These are phyloP conservation scores for Saccharum hybrid DNA, from an alignment of 202 grass and related monocot species.

Conservation along the genomic window DNA sequence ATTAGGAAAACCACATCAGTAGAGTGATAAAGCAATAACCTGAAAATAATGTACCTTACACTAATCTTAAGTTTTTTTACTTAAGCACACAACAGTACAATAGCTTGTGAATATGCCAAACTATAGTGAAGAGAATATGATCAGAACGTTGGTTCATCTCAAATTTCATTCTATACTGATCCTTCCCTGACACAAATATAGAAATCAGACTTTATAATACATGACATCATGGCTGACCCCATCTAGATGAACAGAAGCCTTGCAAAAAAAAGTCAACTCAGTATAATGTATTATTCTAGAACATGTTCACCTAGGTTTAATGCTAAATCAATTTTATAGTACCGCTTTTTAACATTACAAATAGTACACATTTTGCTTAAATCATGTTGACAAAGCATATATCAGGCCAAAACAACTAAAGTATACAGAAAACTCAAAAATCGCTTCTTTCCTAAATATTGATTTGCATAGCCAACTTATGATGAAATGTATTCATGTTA, in stretches of 20 bases:
- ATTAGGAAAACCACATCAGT: conserved; percentile 28
- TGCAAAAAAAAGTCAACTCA: background rate
- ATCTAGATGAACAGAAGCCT: background rate
- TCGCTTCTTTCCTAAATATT: background rate
- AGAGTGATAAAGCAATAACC: conserved; percentile 21
- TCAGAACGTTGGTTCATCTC: background rate
- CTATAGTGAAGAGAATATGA: conserved; percentile 7
- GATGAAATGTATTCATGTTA: background rate
- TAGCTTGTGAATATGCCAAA: conserved; percentile 10
- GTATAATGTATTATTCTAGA: background rate
- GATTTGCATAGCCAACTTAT: background rate
- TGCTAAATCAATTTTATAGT: background rate
- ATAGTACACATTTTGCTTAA: background rate
- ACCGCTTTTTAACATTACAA: background rate
- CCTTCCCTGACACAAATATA: background rate
- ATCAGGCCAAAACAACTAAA: background rate
- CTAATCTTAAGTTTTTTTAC: conserved; percentile 7
- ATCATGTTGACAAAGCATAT: background rate
- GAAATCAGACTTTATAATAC: background rate
- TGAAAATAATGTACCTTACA: background rate
- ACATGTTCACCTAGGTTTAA: background rate
- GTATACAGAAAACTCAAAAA: background rate
- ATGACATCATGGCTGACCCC: background rate
- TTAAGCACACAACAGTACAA: background rate
- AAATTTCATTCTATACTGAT: background rate